phyloP scores from a whole-genome alignment of 1,284 basidiomycete species.

The Dichomitus squalens region DNA sequence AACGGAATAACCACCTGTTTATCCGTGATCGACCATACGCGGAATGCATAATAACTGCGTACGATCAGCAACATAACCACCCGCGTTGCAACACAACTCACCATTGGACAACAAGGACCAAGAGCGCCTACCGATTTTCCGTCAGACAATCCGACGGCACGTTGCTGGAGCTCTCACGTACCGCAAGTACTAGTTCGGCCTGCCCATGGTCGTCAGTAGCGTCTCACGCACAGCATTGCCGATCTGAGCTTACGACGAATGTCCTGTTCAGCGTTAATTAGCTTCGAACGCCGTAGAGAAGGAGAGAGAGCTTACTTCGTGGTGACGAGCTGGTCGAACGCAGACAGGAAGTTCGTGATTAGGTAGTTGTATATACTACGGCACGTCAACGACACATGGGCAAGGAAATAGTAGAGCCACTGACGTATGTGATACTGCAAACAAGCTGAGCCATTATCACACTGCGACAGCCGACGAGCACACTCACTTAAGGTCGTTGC shows the following conservation, averaged over 20 bases:
- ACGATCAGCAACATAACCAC: not conserved
- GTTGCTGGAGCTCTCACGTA: conserved; percentile 20
- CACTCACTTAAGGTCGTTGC: conserved; percentile 33
- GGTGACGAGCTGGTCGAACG: conserved; percentile 34
- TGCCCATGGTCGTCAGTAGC: conserved; percentile 13
- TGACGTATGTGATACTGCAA: conserved; percentile 40
- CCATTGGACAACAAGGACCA: conserved; percentile 37
- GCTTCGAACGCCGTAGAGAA: not conserved
- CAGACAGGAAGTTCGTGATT: conserved; percentile 37
- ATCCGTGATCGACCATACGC: conserved; percentile 31
- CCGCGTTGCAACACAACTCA: conserved; percentile 21
- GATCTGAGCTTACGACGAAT: conserved; percentile 40
- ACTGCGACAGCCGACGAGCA: not conserved
- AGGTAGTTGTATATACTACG: conserved; percentile 39
- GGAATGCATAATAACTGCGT: conserved; percentile 38
- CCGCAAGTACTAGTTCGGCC: conserved; percentile 39
- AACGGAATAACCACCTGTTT: conserved; percentile 16
- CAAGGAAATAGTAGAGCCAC: not conserved
- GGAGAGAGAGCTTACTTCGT: conserved; percentile 34
- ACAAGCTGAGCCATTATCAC: not conserved
- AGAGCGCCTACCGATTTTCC: conserved; percentile 27
- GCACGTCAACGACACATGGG: not conserved
- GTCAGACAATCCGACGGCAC: not conserved
- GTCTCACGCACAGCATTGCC: not conserved
- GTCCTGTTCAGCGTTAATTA: conserved; percentile 28